Evolutionary conservation across 257 asterid genomes (phyloP).

Genomic region (Lycium barbarum): DNA sequence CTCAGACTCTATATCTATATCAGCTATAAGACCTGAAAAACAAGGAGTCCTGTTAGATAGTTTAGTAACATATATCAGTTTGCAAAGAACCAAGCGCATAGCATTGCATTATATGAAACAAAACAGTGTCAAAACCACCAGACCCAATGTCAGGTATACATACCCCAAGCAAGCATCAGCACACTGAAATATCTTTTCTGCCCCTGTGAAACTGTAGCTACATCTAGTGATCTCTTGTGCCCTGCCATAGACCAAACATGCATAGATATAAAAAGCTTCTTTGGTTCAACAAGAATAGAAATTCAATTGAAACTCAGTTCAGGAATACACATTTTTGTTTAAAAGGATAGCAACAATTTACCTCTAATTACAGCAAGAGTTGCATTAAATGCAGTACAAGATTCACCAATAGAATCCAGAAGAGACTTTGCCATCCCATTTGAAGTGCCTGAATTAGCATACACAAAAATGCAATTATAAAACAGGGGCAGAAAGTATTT

Average conservation of each 20-base stretch:
- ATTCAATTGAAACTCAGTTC: conserved; percentile 3
- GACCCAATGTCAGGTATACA: conserved; percentile 28
- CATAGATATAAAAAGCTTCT: background rate
- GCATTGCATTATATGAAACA: background rate
- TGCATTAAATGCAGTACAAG: conserved; percentile 84
- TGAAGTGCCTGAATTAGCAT: conserved; percentile 74
- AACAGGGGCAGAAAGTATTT: background rate
- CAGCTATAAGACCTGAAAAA: conserved; percentile 89
- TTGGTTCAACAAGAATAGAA: conserved; percentile 24
- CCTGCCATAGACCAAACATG: conserved; percentile 58
- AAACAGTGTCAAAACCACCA: conserved; percentile 23
- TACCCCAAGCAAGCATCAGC: conserved; percentile 99
- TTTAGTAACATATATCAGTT: background rate
- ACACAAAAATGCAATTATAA: conserved; percentile 25
- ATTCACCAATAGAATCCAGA: conserved; percentile 79
- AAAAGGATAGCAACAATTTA: conserved; percentile 37
- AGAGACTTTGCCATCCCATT: conserved; percentile 97
- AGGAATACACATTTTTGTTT: background rate
- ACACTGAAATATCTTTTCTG: conserved; percentile 67
- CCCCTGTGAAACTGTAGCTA: conserved; percentile 83
- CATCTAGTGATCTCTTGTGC: conserved; percentile 76
- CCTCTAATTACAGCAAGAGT: conserved; percentile 82
- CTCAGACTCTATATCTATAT: conserved; percentile 97
- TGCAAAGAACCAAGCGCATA: background rate
- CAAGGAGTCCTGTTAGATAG: background rate